These are phyloP conservation scores for Sequoiadendron giganteum DNA, from an alignment of 75 land plant species.

Conservation along the genomic window DNA sequence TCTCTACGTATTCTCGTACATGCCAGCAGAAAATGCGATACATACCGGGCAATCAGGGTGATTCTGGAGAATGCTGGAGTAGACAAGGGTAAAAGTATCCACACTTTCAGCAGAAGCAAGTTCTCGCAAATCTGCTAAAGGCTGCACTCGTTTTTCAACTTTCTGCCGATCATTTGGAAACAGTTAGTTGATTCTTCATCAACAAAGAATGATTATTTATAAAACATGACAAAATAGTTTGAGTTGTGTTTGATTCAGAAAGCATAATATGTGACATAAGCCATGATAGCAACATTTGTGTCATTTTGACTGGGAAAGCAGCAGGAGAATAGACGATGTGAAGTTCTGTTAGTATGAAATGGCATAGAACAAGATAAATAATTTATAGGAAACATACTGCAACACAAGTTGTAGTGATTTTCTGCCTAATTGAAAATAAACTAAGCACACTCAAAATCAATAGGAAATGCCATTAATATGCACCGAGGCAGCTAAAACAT, in stretches of 20 bases:
- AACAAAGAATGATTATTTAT: not conserved
- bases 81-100: conserved; percentile 87
- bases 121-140: conserved; percentile 82
- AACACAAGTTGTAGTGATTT: not conserved
- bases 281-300: not conserved
- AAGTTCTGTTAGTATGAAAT: not conserved
- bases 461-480: not conserved
- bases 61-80: conserved; percentile 84
- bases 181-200: not conserved
- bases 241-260: not conserved
- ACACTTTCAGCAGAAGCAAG: conserved; percentile 96
- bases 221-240: conserved; percentile 3
- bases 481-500: not conserved
- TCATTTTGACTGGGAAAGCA: not conserved
- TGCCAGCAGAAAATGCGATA: not conserved
- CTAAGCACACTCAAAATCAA: not conserved
- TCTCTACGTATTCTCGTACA: not conserved
- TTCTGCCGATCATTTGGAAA: conserved; percentile 51
- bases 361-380: not conserved
- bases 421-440: not conserved
- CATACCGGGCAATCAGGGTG: conserved; percentile 98
- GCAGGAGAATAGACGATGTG: not conserved
- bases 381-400: not conserved
- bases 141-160: conserved; percentile 85
- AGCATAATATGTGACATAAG: not conserved